Percentiles rank a stretch among this genome's conserved stretches.
These are phyloP conservation scores for Flaveria linearis DNA, from an alignment of 129 eudicot species.

Conservation along the genomic window DNA sequence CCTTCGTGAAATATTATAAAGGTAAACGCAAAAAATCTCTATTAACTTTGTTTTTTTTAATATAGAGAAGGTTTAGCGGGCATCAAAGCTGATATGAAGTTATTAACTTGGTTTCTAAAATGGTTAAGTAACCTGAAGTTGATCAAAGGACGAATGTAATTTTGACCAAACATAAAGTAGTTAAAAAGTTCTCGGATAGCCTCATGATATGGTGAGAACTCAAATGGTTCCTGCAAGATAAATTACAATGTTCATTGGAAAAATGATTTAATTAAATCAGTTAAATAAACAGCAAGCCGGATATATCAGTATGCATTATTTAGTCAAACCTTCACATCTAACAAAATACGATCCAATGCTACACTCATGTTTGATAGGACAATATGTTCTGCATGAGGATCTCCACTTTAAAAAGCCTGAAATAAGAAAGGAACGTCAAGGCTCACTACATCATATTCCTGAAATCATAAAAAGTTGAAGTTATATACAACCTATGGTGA, in stretches of 20 bases:
- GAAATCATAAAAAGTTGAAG: background rate
- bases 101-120: background rate
- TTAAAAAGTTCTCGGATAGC: slow-evolving; percentile 83
- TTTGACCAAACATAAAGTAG: slow-evolving; percentile 73
- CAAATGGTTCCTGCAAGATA: slow-evolving; percentile 68
- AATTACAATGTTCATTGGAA: slow-evolving; percentile 6
- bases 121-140: slow-evolving; percentile 65
- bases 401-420: slow-evolving; percentile 71
- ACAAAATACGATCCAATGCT: slow-evolving; percentile 61
- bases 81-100: background rate
- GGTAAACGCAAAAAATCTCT: background rate
- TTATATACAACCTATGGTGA: background rate
- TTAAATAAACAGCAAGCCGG: background rate
- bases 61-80: too few relatives aligned
- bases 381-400: slow-evolving; percentile 57
- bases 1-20: background rate
- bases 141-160: slow-evolving; percentile 71
- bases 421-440: slow-evolving; percentile 8
- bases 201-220: slow-evolving; percentile 75
- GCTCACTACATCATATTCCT: background rate
- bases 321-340: slow-evolving; percentile 65
- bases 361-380: slow-evolving; percentile 79
- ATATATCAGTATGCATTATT: background rate
- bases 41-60: too few relatives aligned
- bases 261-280: background rate